These are phyloP conservation scores for Euphrasia confusa DNA, from an alignment of 257 asterid species.

Conservation along the genomic window DNA sequence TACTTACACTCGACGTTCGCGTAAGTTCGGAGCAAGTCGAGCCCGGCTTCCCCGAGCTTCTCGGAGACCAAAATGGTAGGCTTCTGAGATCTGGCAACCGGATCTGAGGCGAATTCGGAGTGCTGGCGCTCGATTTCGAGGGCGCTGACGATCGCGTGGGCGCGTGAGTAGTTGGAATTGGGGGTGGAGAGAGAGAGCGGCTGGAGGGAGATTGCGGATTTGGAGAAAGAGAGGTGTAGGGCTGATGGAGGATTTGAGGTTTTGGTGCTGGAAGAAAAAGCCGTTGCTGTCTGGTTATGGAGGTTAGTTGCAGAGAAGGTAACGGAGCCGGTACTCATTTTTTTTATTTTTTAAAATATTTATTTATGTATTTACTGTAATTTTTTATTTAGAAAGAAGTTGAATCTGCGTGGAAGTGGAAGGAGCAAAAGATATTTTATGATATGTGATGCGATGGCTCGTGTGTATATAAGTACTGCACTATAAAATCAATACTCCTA, in stretches of 20 bases:
- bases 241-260: slow-evolving; percentile 9
- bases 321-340: slow-evolving; percentile 28
- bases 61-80: slow-evolving; percentile 78
- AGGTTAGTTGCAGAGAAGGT: slow-evolving; percentile 25
- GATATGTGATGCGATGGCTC: too few relatives aligned
- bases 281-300: slow-evolving; percentile 13
- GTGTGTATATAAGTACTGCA: not conserved
- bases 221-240: slow-evolving; percentile 22
- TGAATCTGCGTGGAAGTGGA: slow-evolving; percentile 21
- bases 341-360: not conserved
- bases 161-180: not conserved
- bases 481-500: too few relatives aligned
- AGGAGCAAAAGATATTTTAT: slow-evolving; percentile 16
- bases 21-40: slow-evolving; percentile 44
- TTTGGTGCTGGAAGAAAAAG: slow-evolving; percentile 13
- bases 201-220: slow-evolving; percentile 20
- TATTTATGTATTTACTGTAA: too few relatives aligned
- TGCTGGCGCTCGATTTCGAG: slow-evolving; percentile 26
- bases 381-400: not conserved
- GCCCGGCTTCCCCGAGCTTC: slow-evolving; percentile 77
- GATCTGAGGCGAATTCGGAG: slow-evolving; percentile 26
- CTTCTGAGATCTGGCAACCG: slow-evolving; percentile 18
- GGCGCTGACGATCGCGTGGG: slow-evolving; percentile 17
- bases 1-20: slow-evolving; percentile 57
- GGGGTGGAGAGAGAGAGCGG: slow-evolving; percentile 28